phyloP scores from a whole-genome alignment of 306 rosid genomes.

The Vicia faba region DNA sequence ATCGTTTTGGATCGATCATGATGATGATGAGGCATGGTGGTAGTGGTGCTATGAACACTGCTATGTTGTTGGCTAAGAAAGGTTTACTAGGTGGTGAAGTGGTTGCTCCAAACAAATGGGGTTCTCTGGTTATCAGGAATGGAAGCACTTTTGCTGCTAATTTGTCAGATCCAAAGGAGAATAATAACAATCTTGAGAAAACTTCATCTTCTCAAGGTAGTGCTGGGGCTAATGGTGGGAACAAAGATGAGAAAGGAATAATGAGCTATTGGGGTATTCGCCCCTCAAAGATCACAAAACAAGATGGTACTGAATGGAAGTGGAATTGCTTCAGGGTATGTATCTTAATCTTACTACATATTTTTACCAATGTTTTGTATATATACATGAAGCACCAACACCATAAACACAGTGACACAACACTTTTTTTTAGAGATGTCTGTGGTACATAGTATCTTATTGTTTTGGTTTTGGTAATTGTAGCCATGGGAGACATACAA shows the following conservation, averaged over 20 bases:
- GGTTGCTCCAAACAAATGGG: background rate
- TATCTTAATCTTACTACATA: background rate
- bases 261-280: slow-evolving; percentile 72
- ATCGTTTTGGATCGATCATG: background rate
- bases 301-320: slow-evolving; percentile 72
- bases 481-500: slow-evolving; percentile 85
- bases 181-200: background rate
- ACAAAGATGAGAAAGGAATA: slow-evolving; percentile 38
- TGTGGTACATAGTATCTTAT: too few relatives aligned
- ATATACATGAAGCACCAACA: too few relatives aligned
- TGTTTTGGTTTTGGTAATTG: background rate
- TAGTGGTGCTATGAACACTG: slow-evolving; percentile 15
- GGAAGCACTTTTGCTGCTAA: slow-evolving; percentile 31
- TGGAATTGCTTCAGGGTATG: slow-evolving; percentile 77
- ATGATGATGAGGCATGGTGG: slow-evolving; percentile 43
- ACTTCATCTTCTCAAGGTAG: background rate
- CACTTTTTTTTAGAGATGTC: too few relatives aligned
- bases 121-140: slow-evolving; percentile 30
- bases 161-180: slow-evolving; percentile 43
- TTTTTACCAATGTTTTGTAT: too few relatives aligned
- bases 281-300: slow-evolving; percentile 38
- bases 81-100: slow-evolving; percentile 30
- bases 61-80: slow-evolving; percentile 3
- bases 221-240: slow-evolving; percentile 14
- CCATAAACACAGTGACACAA: too few relatives aligned